Percentiles rank a stretch among this genome's conserved stretches.
Evolutionary conservation across 202 grass and related monocot species (phyloP).

Genomic region (Carex sylvatica): DNA sequence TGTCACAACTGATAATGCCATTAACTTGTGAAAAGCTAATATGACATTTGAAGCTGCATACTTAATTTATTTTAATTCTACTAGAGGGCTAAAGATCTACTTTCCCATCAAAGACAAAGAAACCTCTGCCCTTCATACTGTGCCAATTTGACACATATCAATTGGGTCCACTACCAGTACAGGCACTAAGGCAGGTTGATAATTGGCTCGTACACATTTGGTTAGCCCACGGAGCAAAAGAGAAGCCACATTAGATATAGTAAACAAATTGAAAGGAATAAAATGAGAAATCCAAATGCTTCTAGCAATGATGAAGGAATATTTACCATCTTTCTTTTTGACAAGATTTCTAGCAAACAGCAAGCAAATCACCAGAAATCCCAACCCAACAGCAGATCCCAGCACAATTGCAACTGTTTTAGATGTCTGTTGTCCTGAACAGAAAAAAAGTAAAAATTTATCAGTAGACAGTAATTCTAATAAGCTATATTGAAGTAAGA

Average conservation of each 20-base stretch:
- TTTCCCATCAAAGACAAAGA: background rate
- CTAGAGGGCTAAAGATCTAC: background rate
- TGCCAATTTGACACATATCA: background rate
- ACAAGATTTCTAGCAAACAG: slow-evolving; percentile 69
- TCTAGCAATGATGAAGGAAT: slow-evolving; percentile 2
- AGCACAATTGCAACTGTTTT: slow-evolving; percentile 98
- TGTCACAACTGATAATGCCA: background rate
- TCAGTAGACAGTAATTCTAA: background rate
- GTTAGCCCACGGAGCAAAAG: background rate
- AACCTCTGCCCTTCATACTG: background rate
- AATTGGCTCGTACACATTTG: background rate
- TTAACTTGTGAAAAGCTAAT: background rate
- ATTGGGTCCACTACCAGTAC: background rate
- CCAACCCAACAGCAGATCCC: slow-evolving; percentile 72
- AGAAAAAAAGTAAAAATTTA: slow-evolving; percentile 18
- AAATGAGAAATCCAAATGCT: slow-evolving; percentile 3
- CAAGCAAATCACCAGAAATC: slow-evolving; percentile 93
- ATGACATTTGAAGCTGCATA: background rate
- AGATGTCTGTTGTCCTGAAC: slow-evolving; percentile 75
- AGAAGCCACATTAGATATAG: background rate
- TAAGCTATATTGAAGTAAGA: background rate
- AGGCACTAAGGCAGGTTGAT: background rate
- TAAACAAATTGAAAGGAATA: slow-evolving; percentile 12
- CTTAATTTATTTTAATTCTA: background rate
- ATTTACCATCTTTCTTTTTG: slow-evolving; percentile 94